Conservation (phyloP, 164 flowering plant genomes). For the Houttuynia cordata region DNA sequence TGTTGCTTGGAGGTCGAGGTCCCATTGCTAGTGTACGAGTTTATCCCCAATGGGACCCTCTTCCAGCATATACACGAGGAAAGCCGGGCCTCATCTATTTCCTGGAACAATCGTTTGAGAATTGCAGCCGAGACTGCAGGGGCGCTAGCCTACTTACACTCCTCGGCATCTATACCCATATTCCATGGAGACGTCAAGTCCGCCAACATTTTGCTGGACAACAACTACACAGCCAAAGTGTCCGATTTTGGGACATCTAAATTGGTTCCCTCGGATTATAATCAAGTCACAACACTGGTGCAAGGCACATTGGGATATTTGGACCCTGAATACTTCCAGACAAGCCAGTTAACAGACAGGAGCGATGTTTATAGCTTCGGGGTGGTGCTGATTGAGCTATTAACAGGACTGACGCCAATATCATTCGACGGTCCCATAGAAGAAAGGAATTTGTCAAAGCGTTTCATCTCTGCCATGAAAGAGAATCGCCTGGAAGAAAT, state of each 20-base stretch:
- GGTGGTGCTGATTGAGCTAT: constrained; percentile 11
- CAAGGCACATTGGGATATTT: constrained; percentile 10
- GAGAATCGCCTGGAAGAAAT: background rate
- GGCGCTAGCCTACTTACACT: constrained; percentile 29
- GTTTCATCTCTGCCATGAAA: constrained; percentile 3
- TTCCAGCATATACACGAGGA: constrained; percentile 21
- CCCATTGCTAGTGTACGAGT: constrained; percentile 37
- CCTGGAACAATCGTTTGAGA: constrained; percentile 21
- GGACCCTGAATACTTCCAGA: constrained; percentile 10
- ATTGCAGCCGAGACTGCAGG: constrained; percentile 23
- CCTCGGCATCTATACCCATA: constrained; percentile 27
- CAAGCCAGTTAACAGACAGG: constrained; percentile 6
- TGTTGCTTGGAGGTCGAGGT: constrained; percentile 36
- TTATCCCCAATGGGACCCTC: constrained; percentile 31
- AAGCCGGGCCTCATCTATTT: background rate
- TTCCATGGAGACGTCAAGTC: constrained; percentile 36
- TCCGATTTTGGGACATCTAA: constrained; percentile 19
- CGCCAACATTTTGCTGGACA: constrained; percentile 30
- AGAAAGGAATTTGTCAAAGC: background rate
- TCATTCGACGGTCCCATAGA: background rate
- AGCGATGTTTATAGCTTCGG: constrained; percentile 15
- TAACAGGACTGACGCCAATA: constrained; percentile 4
- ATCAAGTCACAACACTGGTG: constrained; percentile 7
- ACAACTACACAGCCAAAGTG: constrained; percentile 24
- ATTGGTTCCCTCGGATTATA: constrained; percentile 2